These are phyloP conservation scores for Bassia scoparia DNA, from an alignment of 148 eudicot genomes.

Conservation along the genomic window DNA sequence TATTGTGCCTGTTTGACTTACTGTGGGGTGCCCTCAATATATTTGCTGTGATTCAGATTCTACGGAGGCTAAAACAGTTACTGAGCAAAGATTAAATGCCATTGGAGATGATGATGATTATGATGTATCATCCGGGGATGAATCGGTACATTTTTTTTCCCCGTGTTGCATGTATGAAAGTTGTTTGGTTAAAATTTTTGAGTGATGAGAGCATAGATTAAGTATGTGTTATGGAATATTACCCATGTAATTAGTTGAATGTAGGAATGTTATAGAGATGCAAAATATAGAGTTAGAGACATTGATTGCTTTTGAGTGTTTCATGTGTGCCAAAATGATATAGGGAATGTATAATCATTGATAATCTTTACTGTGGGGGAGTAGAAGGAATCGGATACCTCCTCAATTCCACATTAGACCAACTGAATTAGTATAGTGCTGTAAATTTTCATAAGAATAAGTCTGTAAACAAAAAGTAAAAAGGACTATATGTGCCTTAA, in stretches of 20 bases:
- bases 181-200: not conserved
- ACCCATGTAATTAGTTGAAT: slow-evolving; percentile 1
- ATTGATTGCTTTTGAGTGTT: not conserved
- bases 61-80: slow-evolving; percentile 48
- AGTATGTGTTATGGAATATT: not conserved
- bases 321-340: not conserved
- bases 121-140: slow-evolving; percentile 54
- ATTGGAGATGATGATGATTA: slow-evolving; percentile 62
- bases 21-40: slow-evolving; percentile 10
- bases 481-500: not conserved
- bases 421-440: too few relatives aligned
- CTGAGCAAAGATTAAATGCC: slow-evolving; percentile 36
- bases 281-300: not conserved
- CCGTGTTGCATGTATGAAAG: not conserved
- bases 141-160: slow-evolving; percentile 40
- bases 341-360: too few relatives aligned
- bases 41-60: slow-evolving; percentile 19
- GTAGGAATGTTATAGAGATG: not conserved
- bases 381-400: too few relatives aligned
- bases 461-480: not conserved
- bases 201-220: not conserved
- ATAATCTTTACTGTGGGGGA: too few relatives aligned
- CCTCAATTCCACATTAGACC: too few relatives aligned
- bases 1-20: slow-evolving; percentile 24
- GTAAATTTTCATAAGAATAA: too few relatives aligned